A percentile compares a stretch with the other conserved stretches of the same genome.
These are phyloP conservation scores for Hypoxylon sp. DNA, from an alignment of 2,329 filamentous ascomycete genomes.

Conservation along the genomic window DNA sequence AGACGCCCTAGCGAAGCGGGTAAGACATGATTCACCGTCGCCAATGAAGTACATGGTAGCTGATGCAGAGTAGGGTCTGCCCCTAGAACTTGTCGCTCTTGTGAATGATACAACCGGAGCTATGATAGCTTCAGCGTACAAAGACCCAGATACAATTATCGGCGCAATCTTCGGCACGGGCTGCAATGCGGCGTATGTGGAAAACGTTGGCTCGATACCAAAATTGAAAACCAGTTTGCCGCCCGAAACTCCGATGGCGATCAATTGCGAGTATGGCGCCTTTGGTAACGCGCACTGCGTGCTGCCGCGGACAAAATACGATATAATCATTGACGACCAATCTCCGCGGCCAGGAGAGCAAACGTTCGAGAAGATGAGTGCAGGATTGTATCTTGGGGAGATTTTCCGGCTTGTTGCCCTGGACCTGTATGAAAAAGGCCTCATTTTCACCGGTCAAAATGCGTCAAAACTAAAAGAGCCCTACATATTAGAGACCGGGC, in stretches of 20 bases:
- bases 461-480: conserved; percentile 84
- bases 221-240: conserved; percentile 95
- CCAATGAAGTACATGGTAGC: background rate
- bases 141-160: conserved; percentile 91
- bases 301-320: conserved; percentile 87
- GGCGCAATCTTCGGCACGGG: conserved; percentile 99
- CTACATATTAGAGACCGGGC: conserved; percentile 88
- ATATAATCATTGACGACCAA: conserved; percentile 88
- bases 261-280: conserved; percentile 98
- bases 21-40: conserved; percentile 56
- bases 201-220: conserved; percentile 88
- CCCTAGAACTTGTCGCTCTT: conserved; percentile 91
- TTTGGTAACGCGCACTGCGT: conserved; percentile 95
- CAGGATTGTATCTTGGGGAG: conserved; percentile 92
- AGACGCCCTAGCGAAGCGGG: conserved; percentile 78
- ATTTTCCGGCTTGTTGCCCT: conserved; percentile 90
- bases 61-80: conserved; percentile 74
- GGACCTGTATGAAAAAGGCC: conserved; percentile 85
- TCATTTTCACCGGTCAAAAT: conserved; percentile 88
- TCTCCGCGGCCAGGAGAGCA: conserved; percentile 94
- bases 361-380: conserved; percentile 97
- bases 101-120: conserved; percentile 99
- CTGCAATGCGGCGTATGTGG: conserved; percentile 98
- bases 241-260: conserved; percentile 86
- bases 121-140: conserved; percentile 95